These are phyloP conservation scores for Myotisia sp. DNA, from an alignment of 2,329 filamentous ascomycete species.

Conservation along the genomic window DNA sequence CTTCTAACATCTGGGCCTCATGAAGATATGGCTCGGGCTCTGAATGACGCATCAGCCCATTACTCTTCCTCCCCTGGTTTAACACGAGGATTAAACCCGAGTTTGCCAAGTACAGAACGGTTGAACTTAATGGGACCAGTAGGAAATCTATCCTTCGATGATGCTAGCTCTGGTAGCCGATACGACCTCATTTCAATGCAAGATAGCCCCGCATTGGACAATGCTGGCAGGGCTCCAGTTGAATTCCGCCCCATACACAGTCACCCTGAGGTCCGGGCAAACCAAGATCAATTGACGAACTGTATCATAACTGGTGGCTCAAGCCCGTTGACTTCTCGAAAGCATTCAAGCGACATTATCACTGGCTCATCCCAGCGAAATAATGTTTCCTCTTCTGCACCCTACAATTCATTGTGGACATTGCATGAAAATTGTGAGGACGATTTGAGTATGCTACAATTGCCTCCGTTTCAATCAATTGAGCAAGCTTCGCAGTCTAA, in stretches of 20 bases:
- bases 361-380: background rate
- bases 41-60: background rate
- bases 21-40: background rate
- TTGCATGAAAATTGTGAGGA: constrained; percentile 4
- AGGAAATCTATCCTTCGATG: background rate
- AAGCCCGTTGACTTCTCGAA: too few relatives aligned
- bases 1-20: background rate
- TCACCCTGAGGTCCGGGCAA: too few relatives aligned
- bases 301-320: too few relatives aligned
- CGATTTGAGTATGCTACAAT: constrained; percentile 5
- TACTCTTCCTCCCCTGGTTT: background rate
- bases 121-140: background rate
- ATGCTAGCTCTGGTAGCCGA: background rate
- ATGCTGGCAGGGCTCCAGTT: too few relatives aligned
- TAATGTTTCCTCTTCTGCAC: background rate
- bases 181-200: constrained; percentile 3
- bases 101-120: background rate
- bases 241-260: too few relatives aligned
- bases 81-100: background rate
- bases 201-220: too few relatives aligned
- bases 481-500: constrained; percentile 5
- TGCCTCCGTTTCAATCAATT: constrained; percentile 4
- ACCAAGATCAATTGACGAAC: too few relatives aligned
- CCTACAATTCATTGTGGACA: constrained; percentile 8
- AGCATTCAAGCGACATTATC: too few relatives aligned